Percentiles rank a stretch among this genome's conserved stretches.
Evolutionary conservation across 331 rosid species (phyloP).

Genomic region (Rosa hybrid): DNA sequence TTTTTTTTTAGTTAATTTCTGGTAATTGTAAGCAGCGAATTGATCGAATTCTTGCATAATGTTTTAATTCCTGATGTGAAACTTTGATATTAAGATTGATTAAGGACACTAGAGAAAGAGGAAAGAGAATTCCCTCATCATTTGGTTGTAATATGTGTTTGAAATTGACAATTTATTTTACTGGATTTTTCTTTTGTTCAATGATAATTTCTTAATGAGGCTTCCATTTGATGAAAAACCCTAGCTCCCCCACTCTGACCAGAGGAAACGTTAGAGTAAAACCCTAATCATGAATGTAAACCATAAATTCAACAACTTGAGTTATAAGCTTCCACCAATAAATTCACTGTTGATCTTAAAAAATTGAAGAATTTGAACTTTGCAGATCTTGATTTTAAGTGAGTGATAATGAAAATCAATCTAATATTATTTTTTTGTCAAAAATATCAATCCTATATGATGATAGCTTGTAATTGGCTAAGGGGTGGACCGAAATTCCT

Average conservation of each 20-base stretch:
- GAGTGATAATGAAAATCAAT: not conserved
- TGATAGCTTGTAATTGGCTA: not conserved
- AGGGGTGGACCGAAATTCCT: not conserved
- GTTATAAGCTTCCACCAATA: not conserved
- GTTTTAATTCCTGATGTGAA: conserved; percentile 18
- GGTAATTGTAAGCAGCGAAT: conserved; percentile 14
- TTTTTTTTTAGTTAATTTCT: not conserved
- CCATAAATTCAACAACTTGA: not conserved
- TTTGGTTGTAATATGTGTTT: not conserved
- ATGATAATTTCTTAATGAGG: not conserved
- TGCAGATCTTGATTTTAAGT: not conserved
- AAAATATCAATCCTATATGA: not conserved
- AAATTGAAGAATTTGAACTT: not conserved
- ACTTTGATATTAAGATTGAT: conserved; percentile 16
- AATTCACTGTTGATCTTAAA: not conserved
- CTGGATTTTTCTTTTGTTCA: not conserved
- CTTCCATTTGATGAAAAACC: not conserved
- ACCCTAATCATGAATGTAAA: not conserved
- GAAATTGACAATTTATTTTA: not conserved
- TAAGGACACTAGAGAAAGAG: conserved; percentile 2
- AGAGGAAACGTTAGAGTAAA: not conserved
- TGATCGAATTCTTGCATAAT: not conserved
- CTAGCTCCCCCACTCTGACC: not conserved
- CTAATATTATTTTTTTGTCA: not conserved
- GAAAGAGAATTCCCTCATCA: not conserved